A percentile compares a stretch with the other conserved stretches of the same genome.
Conservation (phyloP, 1,139 yeast genomes). For the Spathaspora sp. region DNA sequence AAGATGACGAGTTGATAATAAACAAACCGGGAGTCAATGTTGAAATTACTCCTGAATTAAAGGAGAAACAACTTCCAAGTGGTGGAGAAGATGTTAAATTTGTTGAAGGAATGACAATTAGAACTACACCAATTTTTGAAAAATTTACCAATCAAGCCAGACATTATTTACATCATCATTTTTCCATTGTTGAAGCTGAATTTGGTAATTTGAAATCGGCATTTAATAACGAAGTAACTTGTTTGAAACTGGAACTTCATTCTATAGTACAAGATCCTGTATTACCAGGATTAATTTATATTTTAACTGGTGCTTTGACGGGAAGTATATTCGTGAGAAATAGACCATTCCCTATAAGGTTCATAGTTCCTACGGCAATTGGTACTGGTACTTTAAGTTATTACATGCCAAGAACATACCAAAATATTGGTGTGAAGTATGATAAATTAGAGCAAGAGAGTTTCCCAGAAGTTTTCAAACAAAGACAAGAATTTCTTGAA, state of each 20-base stretch:
- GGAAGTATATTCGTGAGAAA: slow-evolving; percentile 55
- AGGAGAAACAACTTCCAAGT: slow-evolving; percentile 18
- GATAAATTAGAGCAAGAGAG: slow-evolving; percentile 53
- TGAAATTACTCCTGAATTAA: slow-evolving; percentile 34
- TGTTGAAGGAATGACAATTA: slow-evolving; percentile 53
- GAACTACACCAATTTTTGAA: slow-evolving; percentile 49
- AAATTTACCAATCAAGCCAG: slow-evolving; percentile 38
- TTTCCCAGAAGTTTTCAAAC: slow-evolving; percentile 35
- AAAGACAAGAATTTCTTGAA: slow-evolving; percentile 18
- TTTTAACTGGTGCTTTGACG: slow-evolving; percentile 53
- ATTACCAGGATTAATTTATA: slow-evolving; percentile 54
- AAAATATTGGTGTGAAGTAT: slow-evolving; percentile 19
- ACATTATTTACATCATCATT: slow-evolving; percentile 35
- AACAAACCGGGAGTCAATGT: slow-evolving; percentile 50
- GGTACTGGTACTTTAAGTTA: slow-evolving; percentile 43
- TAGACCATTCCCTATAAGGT: slow-evolving; percentile 48
- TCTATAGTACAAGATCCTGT: slow-evolving; percentile 42
- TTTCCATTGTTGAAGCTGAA: slow-evolving; percentile 41
- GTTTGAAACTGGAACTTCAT: slow-evolving; percentile 24
- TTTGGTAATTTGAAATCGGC: slow-evolving; percentile 47
- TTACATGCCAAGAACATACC: slow-evolving; percentile 38
- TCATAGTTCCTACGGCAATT: slow-evolving; percentile 48
- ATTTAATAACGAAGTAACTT: slow-evolving; percentile 35
- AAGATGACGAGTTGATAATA: slow-evolving; percentile 47
- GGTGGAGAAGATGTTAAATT: slow-evolving; percentile 37